Evolutionary conservation across 805 yeast genomes (phyloP).

Genomic region (Myxozyma vanderwaltii): DNA sequence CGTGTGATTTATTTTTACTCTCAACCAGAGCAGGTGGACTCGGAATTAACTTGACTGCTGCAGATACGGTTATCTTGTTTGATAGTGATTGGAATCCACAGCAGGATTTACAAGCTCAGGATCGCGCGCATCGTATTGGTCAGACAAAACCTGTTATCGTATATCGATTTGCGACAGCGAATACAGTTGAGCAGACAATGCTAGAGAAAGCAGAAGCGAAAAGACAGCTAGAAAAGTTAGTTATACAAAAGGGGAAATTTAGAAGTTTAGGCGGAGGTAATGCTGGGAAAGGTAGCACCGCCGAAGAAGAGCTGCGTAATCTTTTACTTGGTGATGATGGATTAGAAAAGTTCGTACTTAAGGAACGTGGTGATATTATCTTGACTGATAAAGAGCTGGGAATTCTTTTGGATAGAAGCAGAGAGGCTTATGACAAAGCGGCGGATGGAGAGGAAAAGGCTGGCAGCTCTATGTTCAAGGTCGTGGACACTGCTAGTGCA

Average conservation of each 20-base stretch:
- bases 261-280: neutral
- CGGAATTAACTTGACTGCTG: conserved; percentile 81
- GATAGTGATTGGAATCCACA: conserved; percentile 99
- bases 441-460: neutral
- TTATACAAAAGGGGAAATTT: conserved; percentile 44
- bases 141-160: conserved; percentile 82
- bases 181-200: conserved; percentile 82
- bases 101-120: conserved; percentile 95
- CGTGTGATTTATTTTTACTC: conserved; percentile 61
- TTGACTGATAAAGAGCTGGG: conserved; percentile 28
- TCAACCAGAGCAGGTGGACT: conserved; percentile 95
- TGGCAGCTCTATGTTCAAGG: conserved; percentile 9
- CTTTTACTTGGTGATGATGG: conserved; percentile 24
- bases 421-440: conserved; percentile 25
- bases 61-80: conserved; percentile 86
- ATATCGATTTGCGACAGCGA: conserved; percentile 71
- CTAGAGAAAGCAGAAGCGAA: conserved; percentile 79
- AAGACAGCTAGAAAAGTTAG: conserved; percentile 72
- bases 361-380: conserved; percentile 29
- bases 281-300: neutral
- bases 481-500: conserved; percentile 13
- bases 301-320: conserved; percentile 17
- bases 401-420: conserved; percentile 24
- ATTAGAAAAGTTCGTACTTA: conserved; percentile 21
- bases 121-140: conserved; percentile 91